Percentiles rank a stretch among this genome's conserved stretches.
Conservation (phyloP, 768 basidiomycete species). For the Tephrocybe sp. region DNA sequence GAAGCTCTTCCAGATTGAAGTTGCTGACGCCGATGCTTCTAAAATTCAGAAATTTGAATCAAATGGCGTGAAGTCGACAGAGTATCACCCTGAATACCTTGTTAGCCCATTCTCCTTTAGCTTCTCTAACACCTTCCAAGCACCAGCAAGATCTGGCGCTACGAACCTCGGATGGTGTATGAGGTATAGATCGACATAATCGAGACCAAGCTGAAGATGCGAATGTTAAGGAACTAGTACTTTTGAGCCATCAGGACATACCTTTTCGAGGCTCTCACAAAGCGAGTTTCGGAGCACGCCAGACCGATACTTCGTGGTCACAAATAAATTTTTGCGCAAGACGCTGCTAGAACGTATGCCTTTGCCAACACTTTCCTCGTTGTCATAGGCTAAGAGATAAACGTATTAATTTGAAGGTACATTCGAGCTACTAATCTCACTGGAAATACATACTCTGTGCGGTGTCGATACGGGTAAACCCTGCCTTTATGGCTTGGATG, state of each 20-base stretch:
- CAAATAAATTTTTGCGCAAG: constrained; percentile 40
- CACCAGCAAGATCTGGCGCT: constrained; percentile 29
- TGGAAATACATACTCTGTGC: constrained; percentile 19
- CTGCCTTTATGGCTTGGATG: constrained; percentile 14
- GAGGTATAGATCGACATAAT: constrained; percentile 68
- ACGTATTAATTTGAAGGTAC: constrained; percentile 14
- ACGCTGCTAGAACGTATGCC: constrained; percentile 48
- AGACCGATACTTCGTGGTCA: constrained; percentile 54
- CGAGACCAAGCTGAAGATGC: constrained; percentile 49
- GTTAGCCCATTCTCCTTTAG: constrained; percentile 43
- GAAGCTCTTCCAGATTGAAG: constrained; percentile 50
- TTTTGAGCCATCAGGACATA: constrained; percentile 17
- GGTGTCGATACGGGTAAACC: constrained; percentile 22
- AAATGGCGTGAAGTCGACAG: too few species aligned
- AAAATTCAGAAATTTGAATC: background rate
- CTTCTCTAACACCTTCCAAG: constrained; percentile 59
- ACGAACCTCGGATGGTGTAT: constrained; percentile 49
- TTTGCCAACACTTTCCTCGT: constrained; percentile 35
- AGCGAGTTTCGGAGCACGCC: constrained; percentile 40
- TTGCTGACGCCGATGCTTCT: constrained; percentile 58
- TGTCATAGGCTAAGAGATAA: constrained; percentile 30
- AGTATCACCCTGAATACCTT: constrained; percentile 39
- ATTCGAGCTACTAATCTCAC: background rate
- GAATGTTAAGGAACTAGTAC: background rate
- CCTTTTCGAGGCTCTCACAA: constrained; percentile 49